Base-by-base conservation (phyloP, 2,329 filamentous ascomycete genomes). In the Penicillium sp. region DNA sequence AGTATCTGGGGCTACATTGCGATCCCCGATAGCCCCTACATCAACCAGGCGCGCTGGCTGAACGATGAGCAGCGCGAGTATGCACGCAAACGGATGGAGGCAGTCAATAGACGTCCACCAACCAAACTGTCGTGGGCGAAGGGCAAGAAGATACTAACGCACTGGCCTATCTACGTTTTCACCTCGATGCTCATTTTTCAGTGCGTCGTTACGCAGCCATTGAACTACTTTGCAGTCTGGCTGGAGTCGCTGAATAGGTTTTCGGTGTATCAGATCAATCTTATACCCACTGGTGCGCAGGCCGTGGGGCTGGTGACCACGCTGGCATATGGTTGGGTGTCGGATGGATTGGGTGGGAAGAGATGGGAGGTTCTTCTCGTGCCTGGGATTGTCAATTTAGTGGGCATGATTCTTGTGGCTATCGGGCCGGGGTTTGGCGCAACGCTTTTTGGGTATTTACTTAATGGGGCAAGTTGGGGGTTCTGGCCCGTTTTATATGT, bases 11-110 rank as follows among this genome's bases (percentile, higher is more conserved):
- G 67, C 5, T 65, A 67, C 40, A 60, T 66, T 50, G 67, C 68
- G 62, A 57, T 70, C 12, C 68, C 68, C 1, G 69, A 71, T 42
- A 66, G 68, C 26, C 69, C 69, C 61, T 75, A 66, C 52, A 65
- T 75, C 42, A 52, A 52, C 24, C 52, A 53, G 38, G 59, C 56
- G 21, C 49, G 56, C 46, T 64, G 62, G 62, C 56, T 65, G 57
- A 59, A 38, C 45, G 23, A 33, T 0, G 38, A 38, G 6, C 49
- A 57, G 24, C 53, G 57, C 3, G 49, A 38, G 3, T 53, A 50
- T 3, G 57, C 57, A 1, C 43, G 51, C 47, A 53, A 49, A 49
- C 54, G 57, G 28, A 59, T 59, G 57, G 57, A 59, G 12, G 50
- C 50, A 21, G 53, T 35, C 21, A 55, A 57, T 20, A 54, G 57